A percentile compares a stretch with the other conserved stretches of the same genome.
Conservation (phyloP, 1,284 basidiomycete species). For the Ceratobasidium papillatum region DNA sequence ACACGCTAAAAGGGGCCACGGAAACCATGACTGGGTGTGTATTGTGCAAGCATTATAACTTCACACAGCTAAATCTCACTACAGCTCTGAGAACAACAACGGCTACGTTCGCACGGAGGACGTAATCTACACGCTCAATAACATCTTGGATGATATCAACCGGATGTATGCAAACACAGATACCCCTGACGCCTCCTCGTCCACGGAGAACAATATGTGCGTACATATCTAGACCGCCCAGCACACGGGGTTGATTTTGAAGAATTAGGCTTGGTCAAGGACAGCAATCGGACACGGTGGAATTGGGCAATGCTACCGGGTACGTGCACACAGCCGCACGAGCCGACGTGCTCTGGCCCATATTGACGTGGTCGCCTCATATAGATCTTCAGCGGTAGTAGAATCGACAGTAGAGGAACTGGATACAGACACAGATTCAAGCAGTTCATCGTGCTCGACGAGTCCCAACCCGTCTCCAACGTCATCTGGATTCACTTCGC, state of each 20-base stretch:
- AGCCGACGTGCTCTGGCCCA: neutral
- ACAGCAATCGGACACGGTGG: neutral
- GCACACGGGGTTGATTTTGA: neutral
- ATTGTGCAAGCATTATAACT: neutral
- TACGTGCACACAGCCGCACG: neutral
- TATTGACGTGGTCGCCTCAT: neutral
- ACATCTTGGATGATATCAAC: slow-evolving; percentile 13
- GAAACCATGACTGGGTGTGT: neutral
- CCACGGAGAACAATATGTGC: neutral
- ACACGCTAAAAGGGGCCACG: neutral
- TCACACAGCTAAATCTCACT: neutral
- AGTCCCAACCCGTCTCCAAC: slow-evolving; percentile 9
- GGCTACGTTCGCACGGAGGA: slow-evolving; percentile 14
- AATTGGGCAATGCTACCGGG: neutral
- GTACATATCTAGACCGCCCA: neutral
- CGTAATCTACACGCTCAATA: slow-evolving; percentile 29
- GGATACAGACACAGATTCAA: neutral
- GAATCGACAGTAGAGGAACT: neutral
- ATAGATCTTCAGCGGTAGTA: neutral
- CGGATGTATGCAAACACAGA: neutral
- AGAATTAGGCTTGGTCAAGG: neutral
- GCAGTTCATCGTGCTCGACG: neutral
- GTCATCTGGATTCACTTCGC: slow-evolving; percentile 16
- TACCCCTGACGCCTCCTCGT: neutral
- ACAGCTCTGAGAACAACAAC: neutral